Percentiles rank a stretch among this genome's conserved stretches.
Conservation (phyloP, 1,284 basidiomycete genomes). For the Xerocomus amazonicus region DNA sequence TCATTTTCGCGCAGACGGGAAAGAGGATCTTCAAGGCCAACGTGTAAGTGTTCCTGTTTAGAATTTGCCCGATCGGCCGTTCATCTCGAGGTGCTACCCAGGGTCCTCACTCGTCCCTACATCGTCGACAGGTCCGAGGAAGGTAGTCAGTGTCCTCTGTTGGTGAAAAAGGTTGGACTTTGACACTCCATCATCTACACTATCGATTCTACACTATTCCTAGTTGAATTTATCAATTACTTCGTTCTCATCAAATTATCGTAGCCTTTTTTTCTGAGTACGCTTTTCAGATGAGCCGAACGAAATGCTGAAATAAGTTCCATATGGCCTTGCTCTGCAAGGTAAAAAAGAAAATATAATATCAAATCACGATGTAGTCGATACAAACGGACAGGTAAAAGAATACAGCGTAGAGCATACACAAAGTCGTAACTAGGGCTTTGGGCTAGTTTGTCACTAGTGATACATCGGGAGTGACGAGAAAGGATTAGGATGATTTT, state of each 20-base stretch:
- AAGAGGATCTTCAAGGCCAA: conserved; percentile 63
- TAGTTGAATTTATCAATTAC: no score
- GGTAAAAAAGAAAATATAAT: conserved; percentile 7
- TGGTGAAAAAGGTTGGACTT: conserved; percentile 37
- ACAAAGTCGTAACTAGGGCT: conserved; percentile 3
- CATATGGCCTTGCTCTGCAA: background rate
- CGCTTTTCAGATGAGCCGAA: no score
- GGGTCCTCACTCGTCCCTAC: conserved; percentile 71
- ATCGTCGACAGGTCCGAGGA: conserved; percentile 54
- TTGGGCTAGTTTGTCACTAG: conserved; percentile 18
- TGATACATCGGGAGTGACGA: conserved; percentile 21
- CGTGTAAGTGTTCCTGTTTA: conserved; percentile 47
- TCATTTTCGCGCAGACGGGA: conserved; percentile 54
- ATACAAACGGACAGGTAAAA: conserved; percentile 6
- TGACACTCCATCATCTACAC: conserved; percentile 1
- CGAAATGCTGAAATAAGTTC: no score
- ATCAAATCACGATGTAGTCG: conserved; percentile 9
- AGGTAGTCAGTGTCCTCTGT: conserved; percentile 67
- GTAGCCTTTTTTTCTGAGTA: no score
- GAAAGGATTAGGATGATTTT: conserved; percentile 2
- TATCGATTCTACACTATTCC: no score
- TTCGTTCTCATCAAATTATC: no score
- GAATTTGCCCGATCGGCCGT: background rate
- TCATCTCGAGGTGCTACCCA: conserved; percentile 26
- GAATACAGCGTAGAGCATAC: conserved; percentile 11